phyloP scores from a whole-genome alignment of 106 monocot species.

The Phalaenopsis equestris region DNA sequence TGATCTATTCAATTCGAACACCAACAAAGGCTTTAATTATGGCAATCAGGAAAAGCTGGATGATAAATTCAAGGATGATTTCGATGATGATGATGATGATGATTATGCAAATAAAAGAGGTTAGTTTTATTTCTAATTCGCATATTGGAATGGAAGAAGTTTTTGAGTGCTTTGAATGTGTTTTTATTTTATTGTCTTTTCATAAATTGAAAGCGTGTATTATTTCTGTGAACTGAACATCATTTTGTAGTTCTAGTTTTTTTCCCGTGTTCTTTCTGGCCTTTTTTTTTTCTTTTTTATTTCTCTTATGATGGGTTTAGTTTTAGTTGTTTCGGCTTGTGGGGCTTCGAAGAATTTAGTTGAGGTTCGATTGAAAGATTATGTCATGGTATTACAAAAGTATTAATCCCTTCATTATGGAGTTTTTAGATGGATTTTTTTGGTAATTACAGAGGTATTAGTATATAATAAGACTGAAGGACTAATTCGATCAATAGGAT shows the following conservation, averaged over 20 bases:
- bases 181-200: not conserved
- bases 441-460: no score
- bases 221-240: not conserved
- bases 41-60: constrained; percentile 9
- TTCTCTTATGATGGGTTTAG: no score
- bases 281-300: no score
- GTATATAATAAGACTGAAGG: no score
- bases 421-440: no score
- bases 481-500: no score
- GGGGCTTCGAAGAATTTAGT: no score
- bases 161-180: not conserved
- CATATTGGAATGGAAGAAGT: not conserved
- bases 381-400: no score
- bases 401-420: no score
- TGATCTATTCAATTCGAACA: not conserved
- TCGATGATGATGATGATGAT: constrained; percentile 17
- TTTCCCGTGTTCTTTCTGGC: not conserved
- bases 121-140: not conserved
- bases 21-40: not conserved
- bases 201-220: not conserved
- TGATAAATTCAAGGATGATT: constrained; percentile 23
- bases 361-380: no score
- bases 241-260: not conserved
- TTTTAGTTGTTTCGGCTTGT: no score
- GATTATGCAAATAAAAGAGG: constrained; percentile 25